Base-by-base conservation (phyloP, 2,329 filamentous ascomycete genomes). In the Penicillium sp. region DNA sequence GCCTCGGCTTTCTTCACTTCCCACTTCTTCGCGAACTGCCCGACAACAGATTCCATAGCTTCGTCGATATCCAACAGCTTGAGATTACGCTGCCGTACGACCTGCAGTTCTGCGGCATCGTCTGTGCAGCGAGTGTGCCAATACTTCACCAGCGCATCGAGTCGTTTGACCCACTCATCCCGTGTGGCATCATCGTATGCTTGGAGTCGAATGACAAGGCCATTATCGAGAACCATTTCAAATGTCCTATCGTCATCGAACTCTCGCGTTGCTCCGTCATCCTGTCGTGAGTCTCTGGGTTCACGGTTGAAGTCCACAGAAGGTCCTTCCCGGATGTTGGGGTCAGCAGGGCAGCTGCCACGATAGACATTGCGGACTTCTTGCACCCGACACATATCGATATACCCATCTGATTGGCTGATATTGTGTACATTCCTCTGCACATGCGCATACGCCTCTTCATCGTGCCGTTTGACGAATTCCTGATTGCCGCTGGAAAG, bases 21-120 rank as follows among this genome's bases (percentile, higher is more conserved):
- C 86, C 86, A 89, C 66, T 89, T 88, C 62, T 80, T 77, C 0
- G 85, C 85, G 66, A 85, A 88, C 66, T 88, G 85, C 10, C 86
- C 86, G n/a, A 89, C 73, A 43, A 82, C 74, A 0, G 86, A 85
- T 71, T 89, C 86, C 63, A 82, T 79, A 62, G 86, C 83, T 67
- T 89, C 86, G 66, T 89, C 86, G 56, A 89, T 86, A 49, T 83
- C 81, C 50, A 89, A 77, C 6, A 79, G 74, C 42, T 81, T 76
- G 33, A 89, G 77, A 61, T 89, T 89, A 52, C 79, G 78, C 52
- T 78, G 75, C 21, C 86, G 81, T 5, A 85, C 80, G 1, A 75
- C 72, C 62, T 86, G 86, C 66, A 85, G 81, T 25, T 85, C 79
- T 12, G 76, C 75, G 59, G 85, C 80, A 66, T 89, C 86, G 8